Evolutionary conservation across 306 rosid species (phyloP).

Genomic region (Cicer arietinum): DNA sequence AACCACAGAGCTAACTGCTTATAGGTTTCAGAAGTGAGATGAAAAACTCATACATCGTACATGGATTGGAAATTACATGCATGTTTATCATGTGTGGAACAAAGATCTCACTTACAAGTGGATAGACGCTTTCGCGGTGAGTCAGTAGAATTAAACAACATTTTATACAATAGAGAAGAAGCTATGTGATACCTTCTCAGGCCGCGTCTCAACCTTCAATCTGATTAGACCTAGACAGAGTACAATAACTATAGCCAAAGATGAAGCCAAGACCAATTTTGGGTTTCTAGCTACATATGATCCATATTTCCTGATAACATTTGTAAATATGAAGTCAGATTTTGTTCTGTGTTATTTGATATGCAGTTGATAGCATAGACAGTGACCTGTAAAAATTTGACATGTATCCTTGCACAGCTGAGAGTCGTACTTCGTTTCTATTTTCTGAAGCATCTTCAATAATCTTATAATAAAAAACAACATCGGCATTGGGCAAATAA

Average conservation of each 20-base stretch:
- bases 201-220: slow-evolving; percentile 95
- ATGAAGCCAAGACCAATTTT: slow-evolving; percentile 68
- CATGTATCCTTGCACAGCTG: slow-evolving; percentile 92
- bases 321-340: slow-evolving; percentile 48
- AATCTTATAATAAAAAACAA: slow-evolving; percentile 57
- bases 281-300: slow-evolving; percentile 90
- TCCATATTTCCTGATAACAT: slow-evolving; percentile 80
- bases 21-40: slow-evolving; percentile 28
- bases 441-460: slow-evolving; percentile 68
- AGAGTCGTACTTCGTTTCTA: slow-evolving; percentile 66
- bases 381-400: slow-evolving; percentile 79
- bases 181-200: slow-evolving; percentile 67
- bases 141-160: slow-evolving; percentile 26
- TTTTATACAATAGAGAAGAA: slow-evolving; percentile 27
- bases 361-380: slow-evolving; percentile 35
- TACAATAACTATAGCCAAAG: slow-evolving; percentile 72
- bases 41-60: slow-evolving; percentile 10
- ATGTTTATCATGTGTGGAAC: slow-evolving; percentile 3
- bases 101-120: slow-evolving; percentile 29
- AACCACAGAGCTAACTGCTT: slow-evolving; percentile 27
- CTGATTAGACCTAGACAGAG: slow-evolving; percentile 88
- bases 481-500: slow-evolving; percentile 28
- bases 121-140: slow-evolving; percentile 25
- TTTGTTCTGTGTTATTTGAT: slow-evolving; percentile 36
- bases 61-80: slow-evolving; percentile 12